phyloP scores from a whole-genome alignment of 108 stramenopile genomes.

The Skeletonema grethae region DNA sequence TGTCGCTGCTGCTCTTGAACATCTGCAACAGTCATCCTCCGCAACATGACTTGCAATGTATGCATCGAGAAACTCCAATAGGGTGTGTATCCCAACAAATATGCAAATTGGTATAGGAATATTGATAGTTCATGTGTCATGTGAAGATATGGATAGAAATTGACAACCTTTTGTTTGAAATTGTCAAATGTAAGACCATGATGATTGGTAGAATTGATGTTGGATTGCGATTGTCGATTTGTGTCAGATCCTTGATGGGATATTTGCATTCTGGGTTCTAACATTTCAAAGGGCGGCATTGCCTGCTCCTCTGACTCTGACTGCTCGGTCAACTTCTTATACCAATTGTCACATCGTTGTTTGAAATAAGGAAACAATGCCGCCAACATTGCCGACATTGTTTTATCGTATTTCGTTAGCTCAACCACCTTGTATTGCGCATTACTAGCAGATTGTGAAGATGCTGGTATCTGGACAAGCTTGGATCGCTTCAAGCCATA shows the following conservation, averaged over 20 bases:
- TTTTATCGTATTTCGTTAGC: constrained; percentile 50
- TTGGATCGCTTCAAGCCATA: constrained; percentile 71
- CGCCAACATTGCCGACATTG: constrained; percentile 60
- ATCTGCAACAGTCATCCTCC: constrained; percentile 71
- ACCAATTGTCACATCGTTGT: constrained; percentile 51
- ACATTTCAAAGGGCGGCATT: background rate
- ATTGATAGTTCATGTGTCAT: constrained; percentile 53
- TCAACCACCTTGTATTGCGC: constrained; percentile 37
- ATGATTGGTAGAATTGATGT: constrained; percentile 8
- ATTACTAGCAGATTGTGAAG: constrained; percentile 1
- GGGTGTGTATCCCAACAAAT: constrained; percentile 63
- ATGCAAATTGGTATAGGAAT: constrained; percentile 68
- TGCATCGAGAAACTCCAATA: constrained; percentile 70
- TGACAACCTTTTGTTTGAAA: constrained; percentile 37
- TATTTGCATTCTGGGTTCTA: background rate
- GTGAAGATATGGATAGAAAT: constrained; percentile 65
- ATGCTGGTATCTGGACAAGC: constrained; percentile 21
- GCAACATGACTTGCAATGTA: constrained; percentile 57
- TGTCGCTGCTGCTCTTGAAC: constrained; percentile 33
- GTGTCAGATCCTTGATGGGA: background rate
- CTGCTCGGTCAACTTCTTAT: constrained; percentile 21
- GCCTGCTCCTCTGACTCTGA: constrained; percentile 3
- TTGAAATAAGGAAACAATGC: constrained; percentile 72
- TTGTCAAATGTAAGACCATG: background rate
- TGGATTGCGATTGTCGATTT: constrained; percentile 3